Evolutionary conservation across 2,329 filamentous ascomycete species (phyloP), one percentile per base, ranked within the genome.

Genomic region (Chalara sp.): DNA sequence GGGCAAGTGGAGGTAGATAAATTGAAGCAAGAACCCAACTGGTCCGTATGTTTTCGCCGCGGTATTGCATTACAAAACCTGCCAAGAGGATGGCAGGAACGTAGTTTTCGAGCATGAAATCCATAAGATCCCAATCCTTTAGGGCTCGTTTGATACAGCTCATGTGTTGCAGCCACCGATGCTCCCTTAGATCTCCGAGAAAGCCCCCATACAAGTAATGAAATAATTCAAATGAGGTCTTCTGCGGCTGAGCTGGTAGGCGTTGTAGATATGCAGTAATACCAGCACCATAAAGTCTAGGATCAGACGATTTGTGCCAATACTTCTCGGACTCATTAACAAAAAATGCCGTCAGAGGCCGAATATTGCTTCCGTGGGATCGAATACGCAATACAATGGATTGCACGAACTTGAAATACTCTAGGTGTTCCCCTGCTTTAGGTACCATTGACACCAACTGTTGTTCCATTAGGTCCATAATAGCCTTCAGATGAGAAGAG

Each of bases 151-250:
- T 53, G 21, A 64, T 49, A 44, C 54, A 55, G 5, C 32, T 48
- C 21, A 51, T 53, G 31, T 60, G 57, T 12, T 53, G 52, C 28
- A 47, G 32, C 13, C 57, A 32, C 7, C 45, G 46, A 28, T 48
- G 44, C 10, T 51, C 47, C 11, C 55, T 47, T 5, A 63, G 35
- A 30, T 61, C 56, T 33, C 52, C 60, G 46, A 53, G 58, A 56
- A 61, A 63, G 8, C 57, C 58, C 48, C 53, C 60, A 47, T 56
- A 58, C 5, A 65, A 55, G 49, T 64, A 65, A 48, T 63, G 56
- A 41, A 63, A 63, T 7, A 63, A 52, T 32, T 58, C 56, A 6
- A 52, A 55, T 7, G 56, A 50, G 37, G 54, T 52, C 32, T 53
- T 59, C 45, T 54, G 50, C 2, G 49, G 52, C 6, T 60, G 52